Evolutionary conservation across 352 stramenopile species (phyloP), one percentile per base, ranked within the genome.

Genomic region (Achlya hypogyna): DNA sequence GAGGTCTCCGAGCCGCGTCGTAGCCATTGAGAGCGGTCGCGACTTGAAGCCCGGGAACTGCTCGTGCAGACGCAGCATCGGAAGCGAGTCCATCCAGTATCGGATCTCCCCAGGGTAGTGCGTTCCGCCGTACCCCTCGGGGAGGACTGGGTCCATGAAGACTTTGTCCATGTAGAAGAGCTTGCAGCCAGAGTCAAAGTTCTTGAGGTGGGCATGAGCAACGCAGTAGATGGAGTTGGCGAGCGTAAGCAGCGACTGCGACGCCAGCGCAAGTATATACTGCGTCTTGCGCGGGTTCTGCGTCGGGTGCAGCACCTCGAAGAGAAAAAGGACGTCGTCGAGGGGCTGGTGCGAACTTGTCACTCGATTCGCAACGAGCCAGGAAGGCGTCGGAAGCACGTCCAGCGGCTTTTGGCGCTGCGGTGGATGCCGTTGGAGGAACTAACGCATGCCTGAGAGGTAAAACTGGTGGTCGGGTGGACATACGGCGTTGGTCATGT

Each of bases 291-390:
- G 45, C 20, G 40, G n/a, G 14, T 22, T 14, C 14, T 34, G 54
- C 12, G 54, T 51, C 40, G 54, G 54, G 23, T 64, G 54, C 32
- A 64, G 45, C 20, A 64, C 54, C 31, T 64, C 54, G 20, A 64
- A 16, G 35, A 64, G 40, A 25, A 52, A 64, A 9, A 64, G 25
- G 20, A 38, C 45, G 8, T 64, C 54, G 14, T 5, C 10, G 18
- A 23, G 9, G 1, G 35, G 28, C 54, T 49, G 35, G 20, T 22
- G 4, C 1, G 9, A 25, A 49, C 16, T 22, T 9, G 32, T 14
- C 2, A 38, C 22, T 35, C 29, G 32, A 5, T 45, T 38, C 3
- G 54, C 54, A 28, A 64, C 45, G 31, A 64, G 45, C 54, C 54
- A 64, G 4, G 31, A 22, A 3, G 54, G 54, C 45, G 47, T 53